phyloP scores from a whole-genome alignment of 495 filamentous ascomycete species.

The Sordaria brevicollis region DNA sequence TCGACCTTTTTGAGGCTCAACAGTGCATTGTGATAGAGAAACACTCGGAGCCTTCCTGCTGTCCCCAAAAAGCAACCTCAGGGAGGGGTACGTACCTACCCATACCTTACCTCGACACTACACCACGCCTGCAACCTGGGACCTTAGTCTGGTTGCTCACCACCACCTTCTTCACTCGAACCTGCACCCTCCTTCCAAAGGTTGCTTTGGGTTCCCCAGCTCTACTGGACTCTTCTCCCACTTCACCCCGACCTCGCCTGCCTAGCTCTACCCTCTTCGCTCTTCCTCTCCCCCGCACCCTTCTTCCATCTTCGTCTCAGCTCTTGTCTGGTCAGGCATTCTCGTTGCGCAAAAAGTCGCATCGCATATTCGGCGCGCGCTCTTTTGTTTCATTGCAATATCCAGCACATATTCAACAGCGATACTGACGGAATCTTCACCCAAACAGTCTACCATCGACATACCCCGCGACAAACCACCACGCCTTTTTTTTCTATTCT shows the following conservation, averaged over 20 bases:
- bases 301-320: neutral
- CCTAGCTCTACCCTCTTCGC: neutral
- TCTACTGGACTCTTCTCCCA: neutral
- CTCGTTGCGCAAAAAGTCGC: neutral
- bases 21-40: neutral
- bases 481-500: slow-evolving; percentile 4
- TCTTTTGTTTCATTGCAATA: neutral
- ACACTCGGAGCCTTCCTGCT: neutral
- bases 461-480: neutral
- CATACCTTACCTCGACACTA: neutral
- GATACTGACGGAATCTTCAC: neutral
- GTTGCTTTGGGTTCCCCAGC: neutral
- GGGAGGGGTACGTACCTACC: neutral
- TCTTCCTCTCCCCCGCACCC: neutral
- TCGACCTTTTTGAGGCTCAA: neutral
- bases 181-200: neutral
- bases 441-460: neutral
- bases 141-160: neutral
- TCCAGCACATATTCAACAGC: neutral
- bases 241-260: neutral
- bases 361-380: neutral
- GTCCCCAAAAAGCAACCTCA: neutral
- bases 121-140: neutral
- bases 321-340: neutral
- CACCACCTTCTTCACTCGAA: neutral